Evolutionary conservation across 2,329 filamentous ascomycete species (phyloP).

Genomic region (Apiospora saccharicola): DNA sequence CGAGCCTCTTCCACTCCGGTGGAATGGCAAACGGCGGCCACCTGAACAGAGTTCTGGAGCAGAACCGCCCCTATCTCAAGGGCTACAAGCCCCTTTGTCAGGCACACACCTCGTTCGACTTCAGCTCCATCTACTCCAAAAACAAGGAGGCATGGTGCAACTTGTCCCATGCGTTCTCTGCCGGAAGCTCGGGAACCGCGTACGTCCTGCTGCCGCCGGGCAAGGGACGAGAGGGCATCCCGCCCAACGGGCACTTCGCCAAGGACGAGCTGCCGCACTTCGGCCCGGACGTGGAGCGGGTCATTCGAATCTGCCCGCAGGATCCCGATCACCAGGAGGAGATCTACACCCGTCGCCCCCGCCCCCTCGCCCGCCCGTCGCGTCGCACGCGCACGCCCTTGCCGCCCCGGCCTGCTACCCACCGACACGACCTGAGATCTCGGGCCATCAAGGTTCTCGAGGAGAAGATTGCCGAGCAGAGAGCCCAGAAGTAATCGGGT

Average conservation of each 20-base stretch:
- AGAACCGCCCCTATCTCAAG: neutral
- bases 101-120: neutral
- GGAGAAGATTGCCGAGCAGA: too few relatives aligned
- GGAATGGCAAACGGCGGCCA: neutral
- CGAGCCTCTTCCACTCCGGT: constrained; percentile 13
- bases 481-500: too few relatives aligned
- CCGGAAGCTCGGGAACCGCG: neutral
- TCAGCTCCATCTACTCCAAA: neutral
- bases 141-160: neutral
- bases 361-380: neutral
- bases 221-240: neutral
- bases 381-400: neutral
- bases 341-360: neutral
- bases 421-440: too few relatives aligned
- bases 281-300: neutral
- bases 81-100: neutral
- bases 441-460: too few relatives aligned
- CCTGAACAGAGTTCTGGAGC: neutral
- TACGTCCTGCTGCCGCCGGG: constrained; percentile 12
- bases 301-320: neutral
- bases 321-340: neutral
- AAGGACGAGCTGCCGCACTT: neutral
- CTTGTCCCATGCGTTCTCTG: neutral
- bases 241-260: neutral
- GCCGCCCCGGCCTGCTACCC: too few relatives aligned